Base-by-base conservation (phyloP, 2,329 filamentous ascomycete genomes). In the Pseudopithomyces chartarum region DNA sequence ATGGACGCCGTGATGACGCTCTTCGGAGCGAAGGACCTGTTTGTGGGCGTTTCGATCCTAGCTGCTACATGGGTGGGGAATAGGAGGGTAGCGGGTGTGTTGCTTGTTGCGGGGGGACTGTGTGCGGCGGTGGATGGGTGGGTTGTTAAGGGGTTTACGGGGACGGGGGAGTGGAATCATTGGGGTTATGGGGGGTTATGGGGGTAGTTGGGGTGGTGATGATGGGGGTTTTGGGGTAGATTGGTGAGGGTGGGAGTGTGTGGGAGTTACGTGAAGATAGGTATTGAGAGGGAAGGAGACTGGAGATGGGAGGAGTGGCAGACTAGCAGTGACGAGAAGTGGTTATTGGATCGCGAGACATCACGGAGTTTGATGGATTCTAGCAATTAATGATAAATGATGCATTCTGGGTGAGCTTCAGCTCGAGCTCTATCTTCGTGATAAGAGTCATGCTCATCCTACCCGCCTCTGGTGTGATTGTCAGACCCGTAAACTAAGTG, bases 21-120 rank as follows among this genome's bases (percentile, higher is more conserved):
- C 34, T 84, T 82, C 63, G 81, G 81, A 1, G 76, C 73, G 3
- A 75, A 82, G 11, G 80, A 85, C 57, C 66, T 83, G 15, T 84
- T 82, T 70, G 80, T 83, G 71, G 81, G 79, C 0, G 26, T 74
- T 1, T 70, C 77, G 1, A 73, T 80, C 19, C 73, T 70, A 39
- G 67, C 73, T 0, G 69, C 78, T 0, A 70, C 73, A 1, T 77
- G 67, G 39, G 71, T 67, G 49, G 81, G 80, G 0, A 77, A 69
- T 3, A 64, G 72, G 19, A 76, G 70, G 59, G 71, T 76, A 1
- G 62, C 81, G 15, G 81, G 79, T 0, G 73, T 76, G 71, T 77
- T 79, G 2, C 48, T 83, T 51, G 52, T 83, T 22, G 74, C 76
- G 1, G 74, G 68, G 13, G 75, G 77, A 38, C 69, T 54, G 2